These are phyloP conservation scores for Cladosporium sp. DNA, from an alignment of 2,329 filamentous ascomycete species.

Conservation along the genomic window DNA sequence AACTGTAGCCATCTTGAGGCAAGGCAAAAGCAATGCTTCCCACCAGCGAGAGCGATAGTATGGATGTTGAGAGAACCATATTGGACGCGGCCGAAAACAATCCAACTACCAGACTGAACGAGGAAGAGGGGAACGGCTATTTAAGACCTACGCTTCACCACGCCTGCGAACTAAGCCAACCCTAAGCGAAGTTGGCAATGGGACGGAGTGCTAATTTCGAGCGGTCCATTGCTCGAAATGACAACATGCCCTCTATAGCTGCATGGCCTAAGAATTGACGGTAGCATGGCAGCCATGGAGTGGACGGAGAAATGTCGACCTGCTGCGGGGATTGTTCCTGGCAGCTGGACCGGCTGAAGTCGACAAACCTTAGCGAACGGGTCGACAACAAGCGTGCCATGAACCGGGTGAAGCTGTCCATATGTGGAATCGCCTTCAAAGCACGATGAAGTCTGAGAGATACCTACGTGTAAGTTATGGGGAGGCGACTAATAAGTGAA, in stretches of 20 bases:
- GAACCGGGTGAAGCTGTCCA: no score
- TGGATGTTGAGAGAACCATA: neutral
- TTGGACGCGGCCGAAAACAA: neutral
- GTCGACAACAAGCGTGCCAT: neutral
- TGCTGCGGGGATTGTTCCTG: slow-evolving; percentile 8
- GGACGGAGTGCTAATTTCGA: neutral
- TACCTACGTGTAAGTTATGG: no score
- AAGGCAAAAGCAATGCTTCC: neutral
- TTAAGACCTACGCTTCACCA: slow-evolving; percentile 1
- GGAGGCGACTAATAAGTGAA: no score
- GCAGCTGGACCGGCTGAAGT: slow-evolving; percentile 6
- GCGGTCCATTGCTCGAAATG: neutral
- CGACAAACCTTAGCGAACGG: neutral
- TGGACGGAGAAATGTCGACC: slow-evolving; percentile 9
- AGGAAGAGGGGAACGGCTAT: no score
- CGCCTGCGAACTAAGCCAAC: no score
- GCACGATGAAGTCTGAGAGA: no score
- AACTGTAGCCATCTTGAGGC: neutral
- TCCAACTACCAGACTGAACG: no score
- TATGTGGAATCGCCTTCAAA: no score
- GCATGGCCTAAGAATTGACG: neutral
- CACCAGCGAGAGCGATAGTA: neutral
- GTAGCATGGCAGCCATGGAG: neutral
- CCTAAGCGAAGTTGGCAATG: neutral
- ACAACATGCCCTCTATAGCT: neutral